These are phyloP conservation scores for Pythium biforme DNA, from an alignment of 352 stramenopile species.

Conservation along the genomic window DNA sequence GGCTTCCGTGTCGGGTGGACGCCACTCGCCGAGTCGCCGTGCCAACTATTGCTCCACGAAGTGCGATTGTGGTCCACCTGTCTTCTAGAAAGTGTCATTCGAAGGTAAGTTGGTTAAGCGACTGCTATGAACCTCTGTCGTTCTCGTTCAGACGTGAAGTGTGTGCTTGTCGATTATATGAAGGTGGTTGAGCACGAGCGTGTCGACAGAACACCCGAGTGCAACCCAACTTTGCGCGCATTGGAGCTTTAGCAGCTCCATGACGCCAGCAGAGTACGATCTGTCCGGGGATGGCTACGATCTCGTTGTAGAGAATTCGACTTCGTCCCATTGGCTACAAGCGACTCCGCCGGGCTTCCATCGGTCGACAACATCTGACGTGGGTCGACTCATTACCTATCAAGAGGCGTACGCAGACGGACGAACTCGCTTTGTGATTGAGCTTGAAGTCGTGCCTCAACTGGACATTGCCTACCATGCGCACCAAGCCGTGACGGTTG, in stretches of 20 bases:
- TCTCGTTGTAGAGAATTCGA: constrained; percentile 7
- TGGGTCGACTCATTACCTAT: constrained; percentile 1
- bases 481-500: constrained; percentile 7
- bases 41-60: constrained; percentile 27
- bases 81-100: neutral
- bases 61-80: constrained; percentile 11
- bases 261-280: constrained; percentile 15
- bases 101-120: neutral
- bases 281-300: constrained; percentile 14
- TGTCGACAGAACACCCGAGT: constrained; percentile 15
- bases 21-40: neutral
- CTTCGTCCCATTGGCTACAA: constrained; percentile 1
- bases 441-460: constrained; percentile 13
- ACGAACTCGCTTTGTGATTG: constrained; percentile 11
- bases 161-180: neutral
- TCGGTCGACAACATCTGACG: neutral
- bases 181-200: constrained; percentile 15
- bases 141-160: neutral
- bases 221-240: constrained; percentile 6
- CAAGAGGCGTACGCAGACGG: neutral
- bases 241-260: constrained; percentile 22
- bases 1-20: constrained; percentile 23
- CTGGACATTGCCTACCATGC: neutral
- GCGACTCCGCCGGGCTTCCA: constrained; percentile 12
- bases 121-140: neutral